Conservation (phyloP, 164 flowering plant species). For the Vitis rupestris region DNA sequence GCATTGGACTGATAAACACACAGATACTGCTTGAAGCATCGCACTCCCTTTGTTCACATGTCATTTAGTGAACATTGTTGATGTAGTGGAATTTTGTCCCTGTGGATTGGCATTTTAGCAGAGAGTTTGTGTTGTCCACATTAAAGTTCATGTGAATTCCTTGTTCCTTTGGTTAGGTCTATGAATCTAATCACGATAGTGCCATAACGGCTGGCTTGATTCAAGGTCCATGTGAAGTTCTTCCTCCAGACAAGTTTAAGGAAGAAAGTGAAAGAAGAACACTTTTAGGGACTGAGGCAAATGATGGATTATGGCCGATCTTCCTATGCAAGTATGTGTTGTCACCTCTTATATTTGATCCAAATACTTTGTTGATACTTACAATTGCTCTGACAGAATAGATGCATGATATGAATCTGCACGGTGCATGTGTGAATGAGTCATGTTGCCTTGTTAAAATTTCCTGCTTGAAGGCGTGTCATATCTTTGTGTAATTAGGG, state of each 20-base stretch:
- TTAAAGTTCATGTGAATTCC: neutral
- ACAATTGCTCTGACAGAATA: neutral
- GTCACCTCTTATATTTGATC: neutral
- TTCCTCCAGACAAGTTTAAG: constrained; percentile 46
- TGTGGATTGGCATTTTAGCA: no score
- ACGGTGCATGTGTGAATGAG: no score
- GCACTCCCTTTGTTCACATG: no score
- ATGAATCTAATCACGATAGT: constrained; percentile 53
- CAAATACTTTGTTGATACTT: neutral
- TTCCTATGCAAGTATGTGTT: constrained; percentile 63
- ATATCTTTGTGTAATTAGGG: neutral
- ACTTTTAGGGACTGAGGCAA: constrained; percentile 24
- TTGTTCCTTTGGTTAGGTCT: constrained; percentile 46
- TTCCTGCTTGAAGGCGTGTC: neutral
- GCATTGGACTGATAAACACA: no score
- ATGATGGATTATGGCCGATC: constrained; percentile 33
- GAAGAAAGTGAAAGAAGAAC: constrained; percentile 54
- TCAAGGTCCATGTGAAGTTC: constrained; percentile 67
- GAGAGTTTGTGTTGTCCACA: neutral
- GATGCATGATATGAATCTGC: no score
- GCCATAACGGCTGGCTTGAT: constrained; percentile 51
- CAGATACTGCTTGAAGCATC: no score
- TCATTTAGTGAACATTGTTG: no score
- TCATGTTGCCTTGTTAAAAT: no score
- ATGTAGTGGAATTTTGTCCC: no score